Conservation (phyloP, 2,329 filamentous ascomycete species). For the Cladorrhinum sp. region DNA sequence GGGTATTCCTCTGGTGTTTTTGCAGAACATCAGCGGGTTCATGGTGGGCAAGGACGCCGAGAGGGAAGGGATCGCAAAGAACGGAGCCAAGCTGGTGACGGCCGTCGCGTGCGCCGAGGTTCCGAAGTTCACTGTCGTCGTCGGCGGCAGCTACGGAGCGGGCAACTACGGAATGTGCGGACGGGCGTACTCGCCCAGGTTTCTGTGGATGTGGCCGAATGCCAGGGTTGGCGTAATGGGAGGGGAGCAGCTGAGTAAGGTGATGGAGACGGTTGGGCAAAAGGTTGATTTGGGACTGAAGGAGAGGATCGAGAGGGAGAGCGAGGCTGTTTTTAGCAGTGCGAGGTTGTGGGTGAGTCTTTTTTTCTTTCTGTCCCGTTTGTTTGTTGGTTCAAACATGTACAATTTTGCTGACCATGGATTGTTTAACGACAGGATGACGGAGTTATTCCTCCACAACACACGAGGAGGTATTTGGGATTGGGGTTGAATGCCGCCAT, state of each 20-base stretch:
- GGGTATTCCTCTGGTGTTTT: constrained; percentile 82
- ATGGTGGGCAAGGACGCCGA: constrained; percentile 96
- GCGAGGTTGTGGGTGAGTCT: constrained; percentile 79
- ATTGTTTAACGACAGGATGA: too few species aligned
- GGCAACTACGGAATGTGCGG: constrained; percentile 99
- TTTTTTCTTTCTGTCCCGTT: constrained; percentile 7
- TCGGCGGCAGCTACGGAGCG: constrained; percentile 89
- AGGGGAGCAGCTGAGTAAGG: constrained; percentile 80
- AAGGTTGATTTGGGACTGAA: constrained; percentile 76
- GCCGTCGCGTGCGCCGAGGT: constrained; percentile 92
- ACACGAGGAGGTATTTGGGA: constrained; percentile 70
- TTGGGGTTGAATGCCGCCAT: constrained; percentile 70
- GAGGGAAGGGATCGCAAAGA: constrained; percentile 93
- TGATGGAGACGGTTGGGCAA: constrained; percentile 93
- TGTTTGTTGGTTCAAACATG: background rate
- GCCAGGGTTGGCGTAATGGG: constrained; percentile 98
- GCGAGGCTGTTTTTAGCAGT: constrained; percentile 81
- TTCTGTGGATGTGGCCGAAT: constrained; percentile 97
- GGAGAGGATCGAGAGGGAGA: constrained; percentile 83
- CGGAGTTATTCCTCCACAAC: constrained; percentile 73
- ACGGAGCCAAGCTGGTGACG: constrained; percentile 93
- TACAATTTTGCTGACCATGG: constrained; percentile 15
- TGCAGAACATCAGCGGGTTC: constrained; percentile 97
- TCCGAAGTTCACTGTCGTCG: constrained; percentile 93
- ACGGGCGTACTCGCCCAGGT: constrained; percentile 83